Evolutionary conservation across 2,329 filamentous ascomycete species (phyloP).

Genomic region (Phoma sp.): DNA sequence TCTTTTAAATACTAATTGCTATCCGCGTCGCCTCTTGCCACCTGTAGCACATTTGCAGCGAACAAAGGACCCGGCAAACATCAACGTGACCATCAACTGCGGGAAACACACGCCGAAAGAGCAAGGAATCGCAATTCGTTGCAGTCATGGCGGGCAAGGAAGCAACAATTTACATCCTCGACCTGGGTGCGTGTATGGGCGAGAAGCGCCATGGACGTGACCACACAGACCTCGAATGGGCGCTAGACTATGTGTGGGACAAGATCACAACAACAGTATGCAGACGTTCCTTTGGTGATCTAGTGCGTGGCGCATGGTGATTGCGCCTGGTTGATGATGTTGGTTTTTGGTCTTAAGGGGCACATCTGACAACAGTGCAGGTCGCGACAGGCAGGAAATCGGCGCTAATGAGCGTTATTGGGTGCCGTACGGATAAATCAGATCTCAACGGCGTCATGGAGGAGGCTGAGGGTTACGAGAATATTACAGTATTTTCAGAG

Average conservation of each 20-base stretch:
- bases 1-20: background rate
- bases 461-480: conserved; percentile 74
- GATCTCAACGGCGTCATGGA: conserved; percentile 59
- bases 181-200: conserved; percentile 86
- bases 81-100: background rate
- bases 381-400: conserved; percentile 76
- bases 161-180: conserved; percentile 89
- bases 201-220: conserved; percentile 72
- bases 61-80: background rate
- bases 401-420: conserved; percentile 78
- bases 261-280: conserved; percentile 79
- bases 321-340: background rate
- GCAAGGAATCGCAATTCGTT: conserved; percentile 3
- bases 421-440: conserved; percentile 74
- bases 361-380: conserved; percentile 43
- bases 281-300: conserved; percentile 36
- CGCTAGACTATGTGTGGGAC: conserved; percentile 94
- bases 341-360: background rate
- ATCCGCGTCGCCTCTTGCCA: background rate
- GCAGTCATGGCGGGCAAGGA: conserved; percentile 87
- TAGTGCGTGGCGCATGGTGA: conserved; percentile 21
- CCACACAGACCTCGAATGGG: conserved; percentile 86
- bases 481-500: conserved; percentile 76
- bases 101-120: conserved; percentile 1
- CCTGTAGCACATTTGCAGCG: background rate